Base-by-base conservation (phyloP, 306 rosid species). In the Hylodesmum podocarpum region DNA sequence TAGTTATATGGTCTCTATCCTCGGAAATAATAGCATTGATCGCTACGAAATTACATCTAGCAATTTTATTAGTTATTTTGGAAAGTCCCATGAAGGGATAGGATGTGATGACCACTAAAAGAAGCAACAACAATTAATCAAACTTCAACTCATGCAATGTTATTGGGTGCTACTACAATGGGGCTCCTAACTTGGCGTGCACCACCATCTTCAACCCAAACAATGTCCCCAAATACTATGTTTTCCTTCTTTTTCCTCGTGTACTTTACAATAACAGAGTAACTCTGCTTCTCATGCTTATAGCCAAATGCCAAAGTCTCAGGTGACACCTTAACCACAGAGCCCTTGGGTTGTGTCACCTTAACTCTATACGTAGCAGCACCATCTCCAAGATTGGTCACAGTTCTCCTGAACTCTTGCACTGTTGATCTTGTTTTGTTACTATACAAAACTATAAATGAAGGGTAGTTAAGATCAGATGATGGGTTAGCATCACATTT, bases 321-420 rank as follows among this genome's bases (percentile, higher is more conserved):
- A 0, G 91, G 96, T 0, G 72, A 47, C 19, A 90, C 89, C 3
- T 3, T 81, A 12, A 90, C 86, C 5, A 2, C 33, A 31, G 70
- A 46, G 0, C 89, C 89, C 75, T 54, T 24, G 1, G 90, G 88
- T 16, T 70, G 40, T 0, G 55, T 66, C 79, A 90, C 85, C 5
- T 36, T 55, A 4, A 36, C 89, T 61, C 18, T 80, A 25, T 89
- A 89, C 6, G 40, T 41, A n/a, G 88, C 83, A 7, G 63, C 50
- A 21, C 81, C 89, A 33, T 83, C 82, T 18, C 87, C 96, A 59
- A 88, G 91, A 71, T 84, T 83, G 0, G 96, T 88, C 39, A 81
- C 88, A 0, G 54, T 74, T 70, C 92, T 88, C 24, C 19, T 18
- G 76, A 90, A 86, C 6, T 46, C 71, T 0, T 22, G 28, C 1